These are phyloP conservation scores for Phytophthora pinifolia DNA, from an alignment of 352 stramenopile species.

Conservation along the genomic window DNA sequence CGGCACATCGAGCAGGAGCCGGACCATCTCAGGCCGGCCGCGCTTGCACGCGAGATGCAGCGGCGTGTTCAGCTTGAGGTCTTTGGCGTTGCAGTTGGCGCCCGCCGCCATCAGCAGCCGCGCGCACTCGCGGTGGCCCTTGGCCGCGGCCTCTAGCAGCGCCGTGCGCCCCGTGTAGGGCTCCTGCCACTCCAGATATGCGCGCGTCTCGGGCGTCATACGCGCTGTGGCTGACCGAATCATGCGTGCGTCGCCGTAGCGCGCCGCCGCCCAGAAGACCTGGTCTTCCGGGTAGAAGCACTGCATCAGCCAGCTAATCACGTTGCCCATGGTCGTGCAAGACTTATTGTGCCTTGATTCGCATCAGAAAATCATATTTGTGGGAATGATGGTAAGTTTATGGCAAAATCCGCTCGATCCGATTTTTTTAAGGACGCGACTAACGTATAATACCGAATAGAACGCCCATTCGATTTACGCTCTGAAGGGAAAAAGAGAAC, in stretches of 20 bases:
- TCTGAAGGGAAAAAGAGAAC: too few species aligned
- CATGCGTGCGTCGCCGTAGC: slow-evolving; percentile 35
- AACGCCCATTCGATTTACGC: too few species aligned
- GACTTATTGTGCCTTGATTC: neutral
- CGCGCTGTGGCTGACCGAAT: slow-evolving; percentile 38
- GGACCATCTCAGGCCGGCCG: slow-evolving; percentile 39
- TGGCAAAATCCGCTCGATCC: too few species aligned
- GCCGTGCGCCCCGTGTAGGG: slow-evolving; percentile 44
- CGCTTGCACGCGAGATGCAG: slow-evolving; percentile 59
- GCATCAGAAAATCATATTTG: slow-evolving; percentile 1
- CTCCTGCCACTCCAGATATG: slow-evolving; percentile 61
- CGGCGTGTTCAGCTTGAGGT: slow-evolving; percentile 51
- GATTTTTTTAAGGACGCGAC: too few species aligned
- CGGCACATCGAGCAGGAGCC: slow-evolving; percentile 43
- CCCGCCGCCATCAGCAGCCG: slow-evolving; percentile 40
- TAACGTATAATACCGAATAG: too few species aligned
- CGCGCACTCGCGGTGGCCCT: slow-evolving; percentile 50
- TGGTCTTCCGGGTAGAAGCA: slow-evolving; percentile 60
- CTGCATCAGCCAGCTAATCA: slow-evolving; percentile 50
- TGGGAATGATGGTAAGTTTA: neutral
- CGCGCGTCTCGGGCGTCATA: slow-evolving; percentile 41
- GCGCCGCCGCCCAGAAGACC: slow-evolving; percentile 50
- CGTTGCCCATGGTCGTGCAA: slow-evolving; percentile 38
- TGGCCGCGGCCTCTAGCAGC: slow-evolving; percentile 41
- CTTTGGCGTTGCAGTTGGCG: slow-evolving; percentile 54